Evolutionary conservation across 768 basidiomycete genomes (phyloP).

Genomic region (Leccinellum albellum): DNA sequence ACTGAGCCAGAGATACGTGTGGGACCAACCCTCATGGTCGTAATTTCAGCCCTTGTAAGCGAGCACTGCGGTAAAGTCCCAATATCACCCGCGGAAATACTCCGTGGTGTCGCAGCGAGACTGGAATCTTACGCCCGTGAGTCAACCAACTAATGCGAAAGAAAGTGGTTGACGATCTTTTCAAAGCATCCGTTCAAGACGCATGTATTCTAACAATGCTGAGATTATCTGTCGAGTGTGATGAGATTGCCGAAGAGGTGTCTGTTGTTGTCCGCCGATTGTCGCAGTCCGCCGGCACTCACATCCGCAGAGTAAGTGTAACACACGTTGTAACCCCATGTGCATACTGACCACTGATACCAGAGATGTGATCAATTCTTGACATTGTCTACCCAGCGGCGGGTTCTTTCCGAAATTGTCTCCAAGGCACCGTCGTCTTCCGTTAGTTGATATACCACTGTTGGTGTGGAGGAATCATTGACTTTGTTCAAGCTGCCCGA

Average conservation of each 20-base stretch:
- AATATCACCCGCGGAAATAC: conserved; percentile 45
- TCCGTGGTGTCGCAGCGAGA: conserved; percentile 43
- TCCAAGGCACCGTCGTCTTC: conserved; percentile 50
- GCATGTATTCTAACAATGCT: conserved; percentile 70
- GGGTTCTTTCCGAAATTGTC: conserved; percentile 45
- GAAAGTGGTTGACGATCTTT: not conserved
- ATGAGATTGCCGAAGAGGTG: conserved; percentile 47
- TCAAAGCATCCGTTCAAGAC: conserved; percentile 67
- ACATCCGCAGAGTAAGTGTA: conserved; percentile 54
- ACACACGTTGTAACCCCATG: not conserved
- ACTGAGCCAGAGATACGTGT: conserved; percentile 34
- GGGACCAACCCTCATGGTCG: conserved; percentile 62
- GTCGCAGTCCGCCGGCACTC: conserved; percentile 42
- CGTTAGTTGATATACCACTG: conserved; percentile 35
- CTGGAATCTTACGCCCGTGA: conserved; percentile 43
- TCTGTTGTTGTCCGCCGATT: conserved; percentile 40
- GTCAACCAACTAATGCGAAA: conserved; percentile 25
- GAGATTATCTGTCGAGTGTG: conserved; percentile 57
- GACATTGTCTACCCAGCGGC: conserved; percentile 42
- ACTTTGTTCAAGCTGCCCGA: conserved; percentile 59
- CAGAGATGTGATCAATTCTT: conserved; percentile 75
- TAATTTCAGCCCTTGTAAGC: conserved; percentile 64
- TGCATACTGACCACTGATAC: conserved; percentile 8
- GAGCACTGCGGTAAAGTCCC: conserved; percentile 55
- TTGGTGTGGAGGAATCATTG: conserved; percentile 3